A percentile compares a stretch with the other conserved stretches of the same genome.
These are phyloP conservation scores for Boletus eberwhitei DNA, from an alignment of 768 basidiomycete species.

Conservation along the genomic window DNA sequence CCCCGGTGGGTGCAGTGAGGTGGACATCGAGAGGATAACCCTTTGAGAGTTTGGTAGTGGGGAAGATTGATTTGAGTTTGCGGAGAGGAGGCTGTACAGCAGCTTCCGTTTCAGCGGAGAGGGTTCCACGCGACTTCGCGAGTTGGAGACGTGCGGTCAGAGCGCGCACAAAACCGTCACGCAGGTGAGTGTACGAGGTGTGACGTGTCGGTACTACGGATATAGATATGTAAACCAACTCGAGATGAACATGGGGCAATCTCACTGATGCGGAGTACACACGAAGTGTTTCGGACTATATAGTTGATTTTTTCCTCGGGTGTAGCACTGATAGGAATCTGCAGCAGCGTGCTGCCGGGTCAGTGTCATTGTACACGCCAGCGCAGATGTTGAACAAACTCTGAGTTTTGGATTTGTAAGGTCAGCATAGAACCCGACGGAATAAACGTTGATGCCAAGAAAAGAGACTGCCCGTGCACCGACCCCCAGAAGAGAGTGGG, in stretches of 20 bases:
- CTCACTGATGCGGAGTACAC: slow-evolving; percentile 72
- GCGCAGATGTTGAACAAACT: slow-evolving; percentile 34
- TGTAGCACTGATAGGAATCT: slow-evolving; percentile 56
- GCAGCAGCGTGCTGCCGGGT: background rate
- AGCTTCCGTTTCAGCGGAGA: slow-evolving; percentile 59
- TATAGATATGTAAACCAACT: background rate
- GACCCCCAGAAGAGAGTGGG: slow-evolving; percentile 72
- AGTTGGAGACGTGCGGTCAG: slow-evolving; percentile 58
- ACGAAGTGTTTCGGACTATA: slow-evolving; percentile 64
- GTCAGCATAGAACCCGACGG: slow-evolving; percentile 88
- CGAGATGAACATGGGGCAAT: background rate
- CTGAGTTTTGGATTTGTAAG: slow-evolving; percentile 59
- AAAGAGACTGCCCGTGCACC: slow-evolving; percentile 91
- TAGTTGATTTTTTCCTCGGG: slow-evolving; percentile 69
- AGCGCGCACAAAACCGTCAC: slow-evolving; percentile 80
- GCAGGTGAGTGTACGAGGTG: slow-evolving; percentile 74
- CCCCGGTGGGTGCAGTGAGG: slow-evolving; percentile 50
- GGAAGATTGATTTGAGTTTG: slow-evolving; percentile 74
- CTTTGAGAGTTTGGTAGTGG: slow-evolving; percentile 64
- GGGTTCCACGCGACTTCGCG: slow-evolving; percentile 46
- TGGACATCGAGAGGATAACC: slow-evolving; percentile 67
- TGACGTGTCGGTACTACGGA: slow-evolving; percentile 70
- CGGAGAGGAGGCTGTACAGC: slow-evolving; percentile 60
- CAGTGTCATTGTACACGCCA: background rate
- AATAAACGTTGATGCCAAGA: slow-evolving; percentile 84